Base-by-base conservation (phyloP, 148 eudicot species). In the Camellia sinensis region DNA sequence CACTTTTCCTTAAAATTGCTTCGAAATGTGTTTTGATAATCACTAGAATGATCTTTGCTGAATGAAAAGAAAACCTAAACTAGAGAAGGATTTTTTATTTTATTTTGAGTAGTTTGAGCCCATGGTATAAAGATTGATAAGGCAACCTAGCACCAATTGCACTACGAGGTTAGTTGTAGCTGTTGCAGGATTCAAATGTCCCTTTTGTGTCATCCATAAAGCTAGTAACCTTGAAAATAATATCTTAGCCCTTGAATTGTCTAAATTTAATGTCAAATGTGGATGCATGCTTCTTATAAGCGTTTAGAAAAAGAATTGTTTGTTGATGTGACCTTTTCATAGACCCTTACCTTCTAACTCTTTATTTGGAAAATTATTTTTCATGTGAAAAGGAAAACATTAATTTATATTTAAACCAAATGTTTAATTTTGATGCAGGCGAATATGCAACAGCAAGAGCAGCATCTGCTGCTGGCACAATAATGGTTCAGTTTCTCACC, bases 391-490 rank as follows among this genome's bases (percentile, higher is more conserved):
- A 17, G 44, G 21, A 19, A 37, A 29, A n/a, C 21, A n/a, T 74
- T 6, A 48, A 41, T 37, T 74, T 54, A 29, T 13, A 73, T 73
- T 54, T 53, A 22, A 21, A 1, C 7, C 21, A 19, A 17, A 11
- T 67, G 71, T 53, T 62, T 65, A 46, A 45, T 43, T 52, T 59
- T 69, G 61, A n/a, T 87, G 88, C 91, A 93, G 97, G 99, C 71
- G 99, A 95, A 83, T 82, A 61, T 67, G 99, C 97, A 71, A 91
- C 92, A 50, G 97, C 97, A 69, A 87, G 95, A 87, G 99, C 99
- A 64, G 85, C 97, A 83, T 84, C 95, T 17, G 85, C 93, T 54
- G 92, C 97, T 84, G 95, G 87, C 77, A 95, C 99, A 77, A 90
- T 95, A 73, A 95, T 95, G 97, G 99, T 93, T 59, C 62, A 62